Conservation (phyloP, 2,329 filamentous ascomycete genomes). For the Fusarium pseudocircinatum region DNA sequence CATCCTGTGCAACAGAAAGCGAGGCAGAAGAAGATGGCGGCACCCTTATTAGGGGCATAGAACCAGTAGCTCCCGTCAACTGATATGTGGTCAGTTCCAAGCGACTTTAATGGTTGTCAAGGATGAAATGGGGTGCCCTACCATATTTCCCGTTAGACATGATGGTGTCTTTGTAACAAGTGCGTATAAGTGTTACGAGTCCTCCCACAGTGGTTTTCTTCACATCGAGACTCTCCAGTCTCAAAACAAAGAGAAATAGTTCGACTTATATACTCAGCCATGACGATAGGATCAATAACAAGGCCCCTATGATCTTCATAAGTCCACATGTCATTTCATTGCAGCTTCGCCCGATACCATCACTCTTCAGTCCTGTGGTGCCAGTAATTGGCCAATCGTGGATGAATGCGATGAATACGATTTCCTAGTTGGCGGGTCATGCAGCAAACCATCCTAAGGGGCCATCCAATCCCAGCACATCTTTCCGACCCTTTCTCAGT, state of each 20-base stretch:
- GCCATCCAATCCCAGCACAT: background rate
- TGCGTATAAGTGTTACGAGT: background rate
- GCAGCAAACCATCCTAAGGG: background rate
- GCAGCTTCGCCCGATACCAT: constrained; percentile 1
- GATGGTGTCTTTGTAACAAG: background rate
- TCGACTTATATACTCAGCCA: constrained; percentile 19
- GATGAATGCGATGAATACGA: constrained; percentile 38
- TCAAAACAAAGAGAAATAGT: background rate
- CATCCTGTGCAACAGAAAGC: constrained; percentile 52
- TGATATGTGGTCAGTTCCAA: constrained; percentile 23
- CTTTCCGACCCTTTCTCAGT: background rate
- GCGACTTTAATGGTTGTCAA: background rate
- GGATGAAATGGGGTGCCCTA: constrained; percentile 11
- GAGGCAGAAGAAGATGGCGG: constrained; percentile 57
- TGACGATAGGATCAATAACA: background rate
- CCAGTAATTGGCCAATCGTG: constrained; percentile 38
- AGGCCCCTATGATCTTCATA: background rate
- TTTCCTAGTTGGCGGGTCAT: background rate
- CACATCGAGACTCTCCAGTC: background rate
- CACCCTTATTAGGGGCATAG: constrained; percentile 59
- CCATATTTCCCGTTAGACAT: constrained; percentile 48
- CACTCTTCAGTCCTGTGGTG: constrained; percentile 16
- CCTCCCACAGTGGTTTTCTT: background rate
- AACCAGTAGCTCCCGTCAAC: constrained; percentile 57
- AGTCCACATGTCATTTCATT: background rate